Evolutionary conservation across 2,329 filamentous ascomycete genomes (phyloP).

Genomic region (Colletotrichum sidae): DNA sequence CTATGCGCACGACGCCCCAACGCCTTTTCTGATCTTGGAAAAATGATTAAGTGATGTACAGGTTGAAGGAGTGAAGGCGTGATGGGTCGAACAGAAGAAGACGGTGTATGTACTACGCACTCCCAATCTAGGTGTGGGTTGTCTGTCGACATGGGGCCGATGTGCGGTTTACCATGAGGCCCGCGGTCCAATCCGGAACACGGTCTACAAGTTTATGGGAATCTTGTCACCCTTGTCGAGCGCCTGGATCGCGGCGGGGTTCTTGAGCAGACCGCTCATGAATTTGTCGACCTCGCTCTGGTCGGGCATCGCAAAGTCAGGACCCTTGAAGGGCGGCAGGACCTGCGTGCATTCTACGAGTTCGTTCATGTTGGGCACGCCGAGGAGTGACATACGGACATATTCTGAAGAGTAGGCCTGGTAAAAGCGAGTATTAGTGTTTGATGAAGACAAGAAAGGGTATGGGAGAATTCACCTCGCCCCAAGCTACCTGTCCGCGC

Average conservation of each 20-base stretch:
- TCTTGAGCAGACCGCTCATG: slow-evolving; percentile 22
- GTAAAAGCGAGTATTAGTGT: neutral
- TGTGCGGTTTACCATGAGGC: too few species aligned
- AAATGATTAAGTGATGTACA: too few species aligned
- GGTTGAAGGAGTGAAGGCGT: too few species aligned
- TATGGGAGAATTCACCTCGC: slow-evolving; percentile 47
- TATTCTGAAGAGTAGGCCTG: slow-evolving; percentile 65
- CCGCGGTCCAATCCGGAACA: neutral
- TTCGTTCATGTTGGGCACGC: slow-evolving; percentile 67
- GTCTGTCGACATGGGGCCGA: too few species aligned
- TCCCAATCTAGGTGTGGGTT: too few species aligned
- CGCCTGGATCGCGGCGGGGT: slow-evolving; percentile 19
- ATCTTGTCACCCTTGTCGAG: slow-evolving; percentile 37
- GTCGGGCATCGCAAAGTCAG: slow-evolving; percentile 36
- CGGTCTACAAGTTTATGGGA: slow-evolving; percentile 18
- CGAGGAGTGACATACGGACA: slow-evolving; percentile 64
- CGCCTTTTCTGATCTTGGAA: neutral
- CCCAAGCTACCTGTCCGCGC: slow-evolving; percentile 53
- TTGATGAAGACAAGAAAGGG: neutral
- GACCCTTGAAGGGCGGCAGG: slow-evolving; percentile 50
- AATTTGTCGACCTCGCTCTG: slow-evolving; percentile 21
- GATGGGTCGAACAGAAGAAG: too few species aligned
- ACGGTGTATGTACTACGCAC: too few species aligned
- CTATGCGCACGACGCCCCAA: too few species aligned
- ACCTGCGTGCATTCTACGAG: slow-evolving; percentile 67